These are phyloP conservation scores for Tulasnella sp. DNA, from an alignment of 768 basidiomycete genomes.

Conservation along the genomic window DNA sequence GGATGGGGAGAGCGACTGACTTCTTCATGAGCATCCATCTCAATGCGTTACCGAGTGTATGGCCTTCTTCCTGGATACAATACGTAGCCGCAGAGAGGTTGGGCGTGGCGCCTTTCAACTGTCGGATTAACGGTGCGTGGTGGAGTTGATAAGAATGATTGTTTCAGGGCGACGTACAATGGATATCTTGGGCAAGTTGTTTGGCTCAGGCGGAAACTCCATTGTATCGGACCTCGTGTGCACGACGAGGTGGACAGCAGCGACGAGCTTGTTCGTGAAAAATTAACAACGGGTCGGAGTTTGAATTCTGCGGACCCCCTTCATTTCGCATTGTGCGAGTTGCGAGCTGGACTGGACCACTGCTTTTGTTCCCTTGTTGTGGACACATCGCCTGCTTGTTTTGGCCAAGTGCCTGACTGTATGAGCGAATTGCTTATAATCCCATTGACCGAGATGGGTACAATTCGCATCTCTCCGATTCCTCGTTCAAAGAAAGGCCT, in stretches of 20 bases:
- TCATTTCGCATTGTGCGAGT: no score
- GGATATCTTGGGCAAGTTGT: constrained; percentile 17
- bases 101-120: constrained; percentile 75
- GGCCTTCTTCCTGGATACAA: constrained; percentile 85
- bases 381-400: neutral
- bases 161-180: constrained; percentile 1
- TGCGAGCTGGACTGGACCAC: no score
- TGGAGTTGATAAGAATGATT: neutral
- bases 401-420: neutral
- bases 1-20: constrained; percentile 34
- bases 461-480: neutral
- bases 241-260: neutral
- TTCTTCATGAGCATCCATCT: constrained; percentile 99
- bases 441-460: neutral
- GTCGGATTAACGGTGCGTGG: neutral
- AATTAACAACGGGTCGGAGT: no score
- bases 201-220: constrained; percentile 12
- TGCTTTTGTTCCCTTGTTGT: neutral
- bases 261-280: no score
- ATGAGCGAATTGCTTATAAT: neutral
- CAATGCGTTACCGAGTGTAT: constrained; percentile 89
- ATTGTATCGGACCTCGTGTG: constrained; percentile 3
- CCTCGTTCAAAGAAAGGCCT: neutral
- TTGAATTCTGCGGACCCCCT: no score
- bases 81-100: constrained; percentile 85